A percentile compares a stretch with the other conserved stretches of the same genome.
Conservation (phyloP, 1,284 basidiomycete genomes). For the Ustilago tritici region DNA sequence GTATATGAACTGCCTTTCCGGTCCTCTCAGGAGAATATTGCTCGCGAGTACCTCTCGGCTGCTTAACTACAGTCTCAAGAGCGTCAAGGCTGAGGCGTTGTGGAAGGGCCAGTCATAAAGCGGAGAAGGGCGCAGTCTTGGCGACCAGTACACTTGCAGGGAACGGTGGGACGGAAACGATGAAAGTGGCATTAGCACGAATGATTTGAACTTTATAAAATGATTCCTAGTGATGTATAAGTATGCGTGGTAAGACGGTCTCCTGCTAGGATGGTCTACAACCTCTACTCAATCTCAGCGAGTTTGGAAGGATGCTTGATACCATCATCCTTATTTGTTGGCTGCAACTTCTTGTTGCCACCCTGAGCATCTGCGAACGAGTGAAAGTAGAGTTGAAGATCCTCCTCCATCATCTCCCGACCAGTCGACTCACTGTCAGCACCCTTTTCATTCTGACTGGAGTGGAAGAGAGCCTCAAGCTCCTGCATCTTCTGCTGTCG, state of each 20-base stretch:
- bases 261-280: conserved; percentile 8
- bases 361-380: conserved; percentile 52
- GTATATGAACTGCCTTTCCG: background rate
- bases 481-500: conserved; percentile 72
- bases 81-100: too few species aligned
- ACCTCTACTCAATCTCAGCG: conserved; percentile 57
- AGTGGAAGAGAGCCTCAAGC: conserved; percentile 71
- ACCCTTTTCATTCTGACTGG: conserved; percentile 41
- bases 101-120: too few species aligned
- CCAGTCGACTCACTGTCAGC: conserved; percentile 21
- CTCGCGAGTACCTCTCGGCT: too few species aligned
- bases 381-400: conserved; percentile 60
- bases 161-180: background rate
- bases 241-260: background rate
- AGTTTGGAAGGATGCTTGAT: conserved; percentile 54
- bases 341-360: conserved; percentile 43
- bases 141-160: background rate
- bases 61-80: too few species aligned
- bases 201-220: conserved; percentile 2
- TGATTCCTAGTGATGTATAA: conserved; percentile 1
- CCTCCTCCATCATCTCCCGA: conserved; percentile 50
- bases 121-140: too few species aligned
- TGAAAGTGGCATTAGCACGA: background rate
- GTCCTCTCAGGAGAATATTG: too few species aligned
- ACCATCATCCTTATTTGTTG: background rate